Conservation (phyloP, 129 eudicot species). For the Cynara cardunculus region DNA sequence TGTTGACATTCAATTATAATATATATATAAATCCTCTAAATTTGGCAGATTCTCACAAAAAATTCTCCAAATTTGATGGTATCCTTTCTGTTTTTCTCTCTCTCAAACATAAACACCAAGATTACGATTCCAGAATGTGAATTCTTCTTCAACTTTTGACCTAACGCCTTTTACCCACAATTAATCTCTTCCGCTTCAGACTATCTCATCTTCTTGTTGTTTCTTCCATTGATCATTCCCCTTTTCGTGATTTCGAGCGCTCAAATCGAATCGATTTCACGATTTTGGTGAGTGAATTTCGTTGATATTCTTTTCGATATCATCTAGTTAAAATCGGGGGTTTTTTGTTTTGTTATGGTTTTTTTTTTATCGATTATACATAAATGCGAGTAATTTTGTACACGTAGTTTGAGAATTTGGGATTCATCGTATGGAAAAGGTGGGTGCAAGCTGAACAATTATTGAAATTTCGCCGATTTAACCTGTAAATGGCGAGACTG, state of each 20-base stretch:
- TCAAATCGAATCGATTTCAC: slow-evolving; percentile 3
- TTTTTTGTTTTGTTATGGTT: neutral
- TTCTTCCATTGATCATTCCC: slow-evolving; percentile 2
- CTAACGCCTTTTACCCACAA: slow-evolving; percentile 20
- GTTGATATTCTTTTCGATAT: neutral
- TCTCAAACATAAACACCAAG: slow-evolving; percentile 5
- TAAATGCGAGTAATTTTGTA: slow-evolving; percentile 8
- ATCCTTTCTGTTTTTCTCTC: neutral
- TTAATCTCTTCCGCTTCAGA: slow-evolving; percentile 8
- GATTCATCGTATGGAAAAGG: neutral
- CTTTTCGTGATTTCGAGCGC: slow-evolving; percentile 3
- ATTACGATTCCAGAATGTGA: neutral
- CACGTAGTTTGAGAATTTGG: neutral
- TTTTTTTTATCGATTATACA: slow-evolving; percentile 4
- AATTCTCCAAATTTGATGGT: neutral
- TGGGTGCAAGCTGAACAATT: slow-evolving; percentile 7
- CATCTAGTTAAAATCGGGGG: neutral
- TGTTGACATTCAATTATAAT: too few species aligned
- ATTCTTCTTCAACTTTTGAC: slow-evolving; percentile 22
- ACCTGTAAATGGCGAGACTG: neutral
- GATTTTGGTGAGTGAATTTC: slow-evolving; percentile 24
- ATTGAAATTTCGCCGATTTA: neutral
- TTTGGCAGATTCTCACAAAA: neutral
- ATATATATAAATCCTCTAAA: too few species aligned
- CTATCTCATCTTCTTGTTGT: neutral